phyloP scores from a whole-genome alignment of 2,329 filamentous ascomycete genomes.

The Pleoardoris graminearum region DNA sequence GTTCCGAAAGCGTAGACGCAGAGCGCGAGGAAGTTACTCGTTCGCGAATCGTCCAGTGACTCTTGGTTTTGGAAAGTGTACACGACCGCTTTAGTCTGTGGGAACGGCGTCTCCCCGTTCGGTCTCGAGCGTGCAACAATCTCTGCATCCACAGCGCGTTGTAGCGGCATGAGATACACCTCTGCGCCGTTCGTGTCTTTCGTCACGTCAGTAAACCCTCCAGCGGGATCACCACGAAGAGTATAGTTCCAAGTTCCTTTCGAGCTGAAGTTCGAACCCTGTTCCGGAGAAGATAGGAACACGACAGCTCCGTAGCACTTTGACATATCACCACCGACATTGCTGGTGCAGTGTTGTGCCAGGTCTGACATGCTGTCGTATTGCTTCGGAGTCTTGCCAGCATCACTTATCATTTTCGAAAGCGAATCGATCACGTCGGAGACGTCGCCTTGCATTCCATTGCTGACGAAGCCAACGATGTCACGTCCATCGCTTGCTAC shows the following conservation, averaged over 20 bases:
- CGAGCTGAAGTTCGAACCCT: conserved; percentile 33
- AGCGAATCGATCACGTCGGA: conserved; percentile 25
- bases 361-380: conserved; percentile 18
- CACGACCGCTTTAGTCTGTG: conserved; percentile 15
- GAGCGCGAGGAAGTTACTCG: conserved; percentile 18
- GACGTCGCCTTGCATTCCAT: conserved; percentile 28
- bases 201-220: conserved; percentile 18
- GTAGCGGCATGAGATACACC: conserved; percentile 24
- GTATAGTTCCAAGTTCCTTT: conserved; percentile 32
- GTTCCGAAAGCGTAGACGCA: conserved; percentile 26
- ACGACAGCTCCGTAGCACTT: conserved; percentile 26
- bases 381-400: conserved; percentile 20
- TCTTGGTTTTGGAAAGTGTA: conserved; percentile 22
- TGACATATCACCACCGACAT: conserved; percentile 12
- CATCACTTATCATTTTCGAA: conserved; percentile 18
- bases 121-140: conserved; percentile 49
- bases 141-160: conserved; percentile 27
- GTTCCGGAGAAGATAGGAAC: conserved; percentile 24
- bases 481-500: conserved; percentile 15
- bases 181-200: conserved; percentile 18
- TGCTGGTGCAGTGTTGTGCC: conserved; percentile 17
- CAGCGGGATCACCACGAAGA: conserved; percentile 16
- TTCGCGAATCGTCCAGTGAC: conserved; percentile 15
- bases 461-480: conserved; percentile 30
- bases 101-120: conserved; percentile 9